phyloP scores from a whole-genome alignment of 75 land plant genomes.

The Selaginella tamariscina region DNA sequence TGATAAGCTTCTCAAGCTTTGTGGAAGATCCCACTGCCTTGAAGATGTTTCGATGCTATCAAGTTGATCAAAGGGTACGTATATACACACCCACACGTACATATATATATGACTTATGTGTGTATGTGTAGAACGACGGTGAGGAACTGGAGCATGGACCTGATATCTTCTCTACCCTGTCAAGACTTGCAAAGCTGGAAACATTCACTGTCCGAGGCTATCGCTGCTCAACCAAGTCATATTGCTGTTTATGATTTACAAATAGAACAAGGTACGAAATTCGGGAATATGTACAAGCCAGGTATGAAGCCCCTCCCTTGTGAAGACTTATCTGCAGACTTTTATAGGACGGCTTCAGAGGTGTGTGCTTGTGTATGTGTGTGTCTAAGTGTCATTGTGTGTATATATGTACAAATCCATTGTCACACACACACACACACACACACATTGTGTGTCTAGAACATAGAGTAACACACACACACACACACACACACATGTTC shows the following conservation, averaged over 20 bases:
- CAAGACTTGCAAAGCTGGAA: conserved; percentile 74
- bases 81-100: too few species aligned
- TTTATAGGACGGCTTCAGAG: conserved; percentile 73
- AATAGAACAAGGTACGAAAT: conserved; percentile 91
- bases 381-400: too few species aligned
- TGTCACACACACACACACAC: too few species aligned
- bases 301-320: conserved; percentile 78
- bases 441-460: too few species aligned
- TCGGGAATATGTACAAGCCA: conserved; percentile 63
- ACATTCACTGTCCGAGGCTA: conserved; percentile 44
- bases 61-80: conserved; percentile 40
- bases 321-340: conserved; percentile 58
- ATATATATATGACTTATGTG: too few species aligned
- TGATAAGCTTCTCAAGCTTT: conserved; percentile 47
- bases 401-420: too few species aligned
- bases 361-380: too few species aligned
- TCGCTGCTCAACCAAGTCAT: conserved; percentile 53
- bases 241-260: conserved; percentile 88
- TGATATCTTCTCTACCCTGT: conserved; percentile 79
- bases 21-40: conserved; percentile 84
- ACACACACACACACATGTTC: too few species aligned
- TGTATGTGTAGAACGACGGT: too few species aligned
- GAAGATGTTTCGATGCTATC: conserved; percentile 70
- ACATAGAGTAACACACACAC: too few species aligned
- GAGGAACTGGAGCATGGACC: conserved; percentile 86